Percentiles rank a stretch among this genome's conserved stretches.
phyloP scores from a whole-genome alignment of 345 rosid genomes.

The Citrus medica region DNA sequence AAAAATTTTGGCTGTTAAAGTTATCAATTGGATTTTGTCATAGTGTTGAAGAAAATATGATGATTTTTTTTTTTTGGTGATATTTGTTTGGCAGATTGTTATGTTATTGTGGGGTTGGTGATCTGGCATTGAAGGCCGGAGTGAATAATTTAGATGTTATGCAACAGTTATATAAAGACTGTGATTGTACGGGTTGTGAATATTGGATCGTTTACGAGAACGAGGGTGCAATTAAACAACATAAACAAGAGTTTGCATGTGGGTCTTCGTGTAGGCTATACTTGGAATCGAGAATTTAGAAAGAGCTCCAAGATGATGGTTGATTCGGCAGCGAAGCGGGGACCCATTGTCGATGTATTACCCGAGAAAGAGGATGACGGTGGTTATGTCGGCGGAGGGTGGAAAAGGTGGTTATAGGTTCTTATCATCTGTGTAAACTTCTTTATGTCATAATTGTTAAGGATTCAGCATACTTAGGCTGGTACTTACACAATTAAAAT shows the following conservation, averaged over 20 bases:
- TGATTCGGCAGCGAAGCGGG: slow-evolving; percentile 54
- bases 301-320: slow-evolving; percentile 65
- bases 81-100: slow-evolving; percentile 15
- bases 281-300: slow-evolving; percentile 27
- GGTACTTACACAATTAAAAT: not conserved
- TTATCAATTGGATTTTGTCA: not conserved
- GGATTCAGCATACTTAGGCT: not conserved
- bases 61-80: not conserved
- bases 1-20: not conserved
- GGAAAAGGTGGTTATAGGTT: slow-evolving; percentile 66
- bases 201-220: slow-evolving; percentile 38
- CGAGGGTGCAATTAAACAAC: slow-evolving; percentile 29
- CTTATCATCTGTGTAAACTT: not conserved
- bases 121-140: slow-evolving; percentile 29
- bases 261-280: slow-evolving; percentile 27
- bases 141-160: slow-evolving; percentile 65
- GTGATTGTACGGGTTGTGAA: slow-evolving; percentile 59
- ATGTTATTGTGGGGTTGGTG: slow-evolving; percentile 13
- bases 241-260: slow-evolving; percentile 34
- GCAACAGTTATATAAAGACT: slow-evolving; percentile 59
- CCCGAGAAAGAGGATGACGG: slow-evolving; percentile 65
- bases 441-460: not conserved
- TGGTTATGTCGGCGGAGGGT: slow-evolving; percentile 77
- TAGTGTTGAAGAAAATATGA: not conserved
- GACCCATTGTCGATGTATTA: slow-evolving; percentile 32